Evolutionary conservation across 1,139 yeast species (phyloP).

Genomic region (Kodamaea derodonti): DNA sequence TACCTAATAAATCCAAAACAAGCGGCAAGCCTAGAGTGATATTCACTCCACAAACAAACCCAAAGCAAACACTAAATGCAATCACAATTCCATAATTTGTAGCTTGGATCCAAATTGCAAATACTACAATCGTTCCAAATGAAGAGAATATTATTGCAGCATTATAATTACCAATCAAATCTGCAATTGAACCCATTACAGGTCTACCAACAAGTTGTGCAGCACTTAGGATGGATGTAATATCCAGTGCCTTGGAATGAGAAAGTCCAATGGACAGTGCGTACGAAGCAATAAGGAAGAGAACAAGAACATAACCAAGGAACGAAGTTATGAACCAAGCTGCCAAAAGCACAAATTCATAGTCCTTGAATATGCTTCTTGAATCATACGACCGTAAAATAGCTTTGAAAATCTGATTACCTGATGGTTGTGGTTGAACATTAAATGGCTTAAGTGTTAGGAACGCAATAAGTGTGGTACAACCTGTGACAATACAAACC

Average conservation of each 20-base stretch:
- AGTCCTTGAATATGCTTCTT: slow-evolving; percentile 18
- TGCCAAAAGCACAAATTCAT: slow-evolving; percentile 42
- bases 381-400: not conserved
- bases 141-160: slow-evolving; percentile 25
- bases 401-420: not conserved
- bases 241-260: slow-evolving; percentile 50
- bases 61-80: slow-evolving; percentile 49
- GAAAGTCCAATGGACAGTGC: slow-evolving; percentile 58
- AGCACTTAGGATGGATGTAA: slow-evolving; percentile 61
- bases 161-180: slow-evolving; percentile 55
- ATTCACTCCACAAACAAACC: slow-evolving; percentile 58
- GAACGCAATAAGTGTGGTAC: slow-evolving; percentile 43
- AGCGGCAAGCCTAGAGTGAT: slow-evolving; percentile 59
- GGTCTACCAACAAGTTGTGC: slow-evolving; percentile 73
- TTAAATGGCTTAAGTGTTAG: slow-evolving; percentile 11
- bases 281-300: slow-evolving; percentile 60
- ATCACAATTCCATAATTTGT: slow-evolving; percentile 45
- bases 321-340: slow-evolving; percentile 56
- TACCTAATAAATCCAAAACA: slow-evolving; percentile 47
- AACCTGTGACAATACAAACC: slow-evolving; percentile 51
- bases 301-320: slow-evolving; percentile 54
- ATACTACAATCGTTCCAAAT: slow-evolving; percentile 13
- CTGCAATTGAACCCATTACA: slow-evolving; percentile 53
- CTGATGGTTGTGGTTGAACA: not conserved
- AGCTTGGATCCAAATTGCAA: slow-evolving; percentile 56